These are phyloP conservation scores for Acacia melanoxylon DNA, from an alignment of 306 rosid genomes.

Conservation along the genomic window DNA sequence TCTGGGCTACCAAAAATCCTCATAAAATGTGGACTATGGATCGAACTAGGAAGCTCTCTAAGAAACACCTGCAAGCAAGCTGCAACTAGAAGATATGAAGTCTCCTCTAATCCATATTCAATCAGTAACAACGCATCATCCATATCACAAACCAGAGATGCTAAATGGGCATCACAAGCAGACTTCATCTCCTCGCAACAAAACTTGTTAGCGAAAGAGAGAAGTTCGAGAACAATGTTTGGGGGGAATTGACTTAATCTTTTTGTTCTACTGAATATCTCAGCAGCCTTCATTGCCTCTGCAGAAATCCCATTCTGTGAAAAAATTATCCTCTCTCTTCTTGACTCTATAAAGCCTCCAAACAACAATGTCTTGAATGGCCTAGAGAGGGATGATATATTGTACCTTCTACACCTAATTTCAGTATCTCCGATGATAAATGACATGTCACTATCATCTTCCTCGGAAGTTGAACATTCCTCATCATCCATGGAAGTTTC, in stretches of 20 bases:
- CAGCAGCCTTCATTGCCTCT: slow-evolving; percentile 68
- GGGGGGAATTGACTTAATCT: slow-evolving; percentile 46
- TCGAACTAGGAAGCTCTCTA: slow-evolving; percentile 72
- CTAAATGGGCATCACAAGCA: slow-evolving; percentile 70
- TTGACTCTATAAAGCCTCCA: slow-evolving; percentile 66
- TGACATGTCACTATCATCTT: slow-evolving; percentile 66
- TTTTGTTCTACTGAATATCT: slow-evolving; percentile 71
- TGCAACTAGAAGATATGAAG: slow-evolving; percentile 67
- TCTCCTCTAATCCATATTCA: slow-evolving; percentile 83
- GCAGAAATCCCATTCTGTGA: slow-evolving; percentile 59
- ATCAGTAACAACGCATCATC: slow-evolving; percentile 62
- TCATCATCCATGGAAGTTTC: slow-evolving; percentile 32
- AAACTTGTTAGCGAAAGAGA: slow-evolving; percentile 65
- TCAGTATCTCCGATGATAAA: slow-evolving; percentile 68
- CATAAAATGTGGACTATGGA: slow-evolving; percentile 50
- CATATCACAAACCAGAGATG: slow-evolving; percentile 61
- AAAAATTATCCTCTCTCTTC: slow-evolving; percentile 74
- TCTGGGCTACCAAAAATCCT: slow-evolving; percentile 68
- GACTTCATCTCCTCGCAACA: slow-evolving; percentile 86
- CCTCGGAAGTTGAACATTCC: slow-evolving; percentile 60
- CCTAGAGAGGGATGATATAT: slow-evolving; percentile 63
- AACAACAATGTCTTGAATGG: slow-evolving; percentile 77
- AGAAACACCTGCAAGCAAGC: slow-evolving; percentile 87
- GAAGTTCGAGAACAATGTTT: slow-evolving; percentile 60
- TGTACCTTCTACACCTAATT: slow-evolving; percentile 63